A percentile compares a stretch with the other conserved stretches of the same genome.
Evolutionary conservation across 2,329 filamentous ascomycete species (phyloP).

Genomic region (Didymella keratinophila): DNA sequence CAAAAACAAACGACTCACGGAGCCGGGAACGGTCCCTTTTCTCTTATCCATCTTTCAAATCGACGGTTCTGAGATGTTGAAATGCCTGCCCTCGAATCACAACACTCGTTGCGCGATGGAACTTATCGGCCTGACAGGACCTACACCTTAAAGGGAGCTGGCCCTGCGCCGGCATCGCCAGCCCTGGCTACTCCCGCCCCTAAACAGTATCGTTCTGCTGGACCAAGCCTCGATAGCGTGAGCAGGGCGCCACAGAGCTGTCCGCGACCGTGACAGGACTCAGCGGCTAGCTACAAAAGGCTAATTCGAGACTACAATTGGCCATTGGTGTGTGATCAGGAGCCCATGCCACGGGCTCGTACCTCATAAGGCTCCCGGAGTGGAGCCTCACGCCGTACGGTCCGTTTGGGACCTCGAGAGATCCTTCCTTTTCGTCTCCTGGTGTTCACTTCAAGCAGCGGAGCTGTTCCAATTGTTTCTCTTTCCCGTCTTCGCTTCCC

Average conservation of each 20-base stretch:
- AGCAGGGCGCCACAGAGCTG: slow-evolving; percentile 10
- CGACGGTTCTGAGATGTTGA: not conserved
- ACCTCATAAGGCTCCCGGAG: slow-evolving; percentile 17
- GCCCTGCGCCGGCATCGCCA: slow-evolving; percentile 4
- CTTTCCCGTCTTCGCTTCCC: slow-evolving; percentile 9
- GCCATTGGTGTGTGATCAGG: slow-evolving; percentile 30
- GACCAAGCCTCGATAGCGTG: slow-evolving; percentile 20
- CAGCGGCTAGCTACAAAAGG: slow-evolving; percentile 20
- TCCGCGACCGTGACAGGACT: slow-evolving; percentile 13
- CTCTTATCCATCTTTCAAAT: not conserved
- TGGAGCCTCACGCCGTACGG: slow-evolving; percentile 16
- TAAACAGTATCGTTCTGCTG: slow-evolving; percentile 14
- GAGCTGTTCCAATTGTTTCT: slow-evolving; percentile 14
- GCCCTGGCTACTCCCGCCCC: slow-evolving; percentile 20
- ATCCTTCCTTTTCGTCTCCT: slow-evolving; percentile 15
- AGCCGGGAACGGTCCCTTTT: not conserved
- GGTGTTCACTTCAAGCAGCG: slow-evolving; percentile 12
- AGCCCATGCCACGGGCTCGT: slow-evolving; percentile 29
- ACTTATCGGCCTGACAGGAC: not conserved
- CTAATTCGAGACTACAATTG: slow-evolving; percentile 18
- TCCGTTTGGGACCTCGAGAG: slow-evolving; percentile 10
- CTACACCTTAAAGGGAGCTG: not conserved
- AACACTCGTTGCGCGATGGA: not conserved
- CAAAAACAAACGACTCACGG: slow-evolving; percentile 10
- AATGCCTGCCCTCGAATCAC: not conserved